These are phyloP conservation scores for Neurospora sp. DNA, from an alignment of 495 filamentous ascomycete species.

Conservation along the genomic window DNA sequence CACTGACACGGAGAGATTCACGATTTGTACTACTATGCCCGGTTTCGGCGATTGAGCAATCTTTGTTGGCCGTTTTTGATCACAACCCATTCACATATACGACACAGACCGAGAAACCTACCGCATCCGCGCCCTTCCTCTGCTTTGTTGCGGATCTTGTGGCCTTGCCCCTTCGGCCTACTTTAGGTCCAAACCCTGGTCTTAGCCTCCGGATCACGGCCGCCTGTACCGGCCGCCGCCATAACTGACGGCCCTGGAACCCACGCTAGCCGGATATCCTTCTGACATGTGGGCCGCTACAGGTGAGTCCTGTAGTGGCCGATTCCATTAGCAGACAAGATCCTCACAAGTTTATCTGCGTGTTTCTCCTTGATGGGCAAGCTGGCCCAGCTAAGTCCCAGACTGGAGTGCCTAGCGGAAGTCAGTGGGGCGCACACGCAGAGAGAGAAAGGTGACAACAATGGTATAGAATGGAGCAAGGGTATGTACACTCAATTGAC, in stretches of 20 bases:
- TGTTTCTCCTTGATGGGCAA: not conserved
- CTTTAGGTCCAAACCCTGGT: not conserved
- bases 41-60: not conserved
- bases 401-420: not conserved
- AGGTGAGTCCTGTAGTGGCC: not conserved
- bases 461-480: not conserved
- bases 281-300: slow-evolving; percentile 23
- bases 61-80: not conserved
- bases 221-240: slow-evolving; percentile 15
- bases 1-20: not conserved
- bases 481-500: not conserved
- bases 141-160: not conserved
- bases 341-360: not conserved
- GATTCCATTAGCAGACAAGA: not conserved
- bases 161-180: not conserved
- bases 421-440: not conserved
- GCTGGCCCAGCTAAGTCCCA: not conserved
- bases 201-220: not conserved
- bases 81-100: not conserved
- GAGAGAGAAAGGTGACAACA: not conserved
- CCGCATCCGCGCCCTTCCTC: not conserved
- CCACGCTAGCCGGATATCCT: slow-evolving; percentile 20
- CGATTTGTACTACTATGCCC: not conserved
- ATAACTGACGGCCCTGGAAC: slow-evolving; percentile 4
- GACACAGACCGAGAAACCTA: not conserved